phyloP scores from a whole-genome alignment of 1,284 basidiomycete genomes.

The Apiotrichum veenhuisii region DNA sequence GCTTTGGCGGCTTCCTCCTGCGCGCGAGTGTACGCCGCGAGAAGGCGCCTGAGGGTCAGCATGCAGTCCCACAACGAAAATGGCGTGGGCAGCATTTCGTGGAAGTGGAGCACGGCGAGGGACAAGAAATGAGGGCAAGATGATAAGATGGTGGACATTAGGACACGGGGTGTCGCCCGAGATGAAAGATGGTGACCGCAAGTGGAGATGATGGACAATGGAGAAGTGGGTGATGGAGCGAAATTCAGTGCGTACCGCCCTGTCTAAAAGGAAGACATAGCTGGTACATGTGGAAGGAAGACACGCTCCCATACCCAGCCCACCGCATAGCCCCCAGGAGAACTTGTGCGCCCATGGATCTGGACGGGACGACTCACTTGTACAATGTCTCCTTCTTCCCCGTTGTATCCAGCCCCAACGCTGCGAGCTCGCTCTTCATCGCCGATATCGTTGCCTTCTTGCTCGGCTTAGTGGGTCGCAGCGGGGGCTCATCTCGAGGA shows the following conservation, averaged over 20 bases:
- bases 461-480: constrained; percentile 19
- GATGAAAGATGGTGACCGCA: too few relatives aligned
- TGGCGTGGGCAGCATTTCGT: too few relatives aligned
- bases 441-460: constrained; percentile 41
- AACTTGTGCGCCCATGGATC: background rate
- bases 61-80: background rate
- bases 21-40: constrained; percentile 16
- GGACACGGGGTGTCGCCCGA: too few relatives aligned
- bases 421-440: constrained; percentile 28
- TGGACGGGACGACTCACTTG: constrained; percentile 29
- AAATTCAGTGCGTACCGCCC: too few relatives aligned
- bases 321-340: too few relatives aligned
- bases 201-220: too few relatives aligned
- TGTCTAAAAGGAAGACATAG: too few relatives aligned
- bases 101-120: background rate
- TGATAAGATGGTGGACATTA: background rate
- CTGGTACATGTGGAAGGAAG: too few relatives aligned
- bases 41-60: constrained; percentile 20
- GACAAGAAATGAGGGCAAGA: background rate
- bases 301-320: too few relatives aligned
- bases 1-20: constrained; percentile 8
- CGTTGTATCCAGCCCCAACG: constrained; percentile 35
- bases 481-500: background rate
- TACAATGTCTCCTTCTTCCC: constrained; percentile 49
- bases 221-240: too few relatives aligned